Evolutionary conservation across 208 protist genomes (phyloP), one percentile per base, ranked within the genome.

Genomic region (Crithidia expoeki): DNA sequence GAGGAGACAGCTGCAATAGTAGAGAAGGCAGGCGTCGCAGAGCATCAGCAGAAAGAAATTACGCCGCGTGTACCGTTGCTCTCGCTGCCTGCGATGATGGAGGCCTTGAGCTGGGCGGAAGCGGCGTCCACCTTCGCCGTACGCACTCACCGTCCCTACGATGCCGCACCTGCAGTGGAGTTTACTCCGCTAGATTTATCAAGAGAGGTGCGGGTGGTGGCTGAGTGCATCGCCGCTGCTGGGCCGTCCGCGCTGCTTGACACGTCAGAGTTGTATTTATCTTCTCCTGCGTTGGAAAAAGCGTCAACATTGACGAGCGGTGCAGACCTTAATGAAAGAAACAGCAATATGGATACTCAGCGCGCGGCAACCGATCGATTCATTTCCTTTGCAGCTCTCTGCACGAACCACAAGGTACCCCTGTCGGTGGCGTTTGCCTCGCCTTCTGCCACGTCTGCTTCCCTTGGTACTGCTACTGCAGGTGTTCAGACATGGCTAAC

Each of bases 101-200:
- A 94, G 53, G 74, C 80, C 14, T 78, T 96, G 17, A 57, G 73
- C 14, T 96, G 91, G 89, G 36, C 87, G 38, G 88, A 96, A 64
- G 88, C 91, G 4, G 91, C 91, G 1, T 94, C 88, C 3, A 91
- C 91, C 12, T 94, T 96, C 62, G 82, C 79, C 36, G 71, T 94
- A 1, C 91, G 88, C n/a, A 84, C 74, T 10, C 68, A 79, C 33
- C 82, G 84, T 14, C 78, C 88, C 4, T 90, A 87, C 42, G 88
- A 96, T 72, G 46, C 78, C 19, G 80, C 59, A 0, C 69, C 38
- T 11, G 65, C 53, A 16, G 60, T 56, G 4, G 86, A 89, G 19
- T 94, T 96, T 62, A n/a, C 63, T 6, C 70, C 91, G 2, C 56
- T 96, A 28, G 65, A 88, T 50, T 69, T 96, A 7, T 64, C 74